Evolutionary conservation across 371 early-diverging fungal genomes (phyloP), one percentile per base, ranked within the genome.

Genomic region (Actinomortierella ambigua): DNA sequence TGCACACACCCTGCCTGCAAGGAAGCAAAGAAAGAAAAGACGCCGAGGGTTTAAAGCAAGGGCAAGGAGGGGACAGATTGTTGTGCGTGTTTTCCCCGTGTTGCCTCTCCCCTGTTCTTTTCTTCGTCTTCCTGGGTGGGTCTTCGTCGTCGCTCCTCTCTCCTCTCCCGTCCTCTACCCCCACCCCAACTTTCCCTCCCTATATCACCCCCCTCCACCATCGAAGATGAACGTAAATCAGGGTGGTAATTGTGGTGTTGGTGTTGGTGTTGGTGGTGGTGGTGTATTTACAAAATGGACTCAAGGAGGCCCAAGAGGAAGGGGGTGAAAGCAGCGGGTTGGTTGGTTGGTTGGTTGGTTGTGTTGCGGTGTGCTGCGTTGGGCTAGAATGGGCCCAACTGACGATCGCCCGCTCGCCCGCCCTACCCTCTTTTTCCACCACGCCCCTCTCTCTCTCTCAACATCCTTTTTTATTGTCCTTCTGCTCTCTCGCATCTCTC

Each of bases 1-100:
- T 51, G 24, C 8, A 23, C 29, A 20, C 15, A 20, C 52, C 44
- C 52, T 56, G 50, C 41, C 43, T 57, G 15, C 23, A n/a, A 17
- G 39, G 11, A 22, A 57, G 28, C 27, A 28, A 53, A n/a, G n/a
- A n/a, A n/a, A n/a, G n/a, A n/a, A n/a, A n/a, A n/a, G 11, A 29
- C n/a, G 44, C 26, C 29, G 18, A 49, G 18, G 49, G 23, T 23
- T 49, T 20, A 9, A 4, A 23, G 26, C 49, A 48, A 24, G 48
- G 22, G 48, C 18, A 22, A 48, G 22, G 48, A 48, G 48, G 22
- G 22, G 24, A 8, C 11, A 48, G 24, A 26, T 26, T 51, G 44
- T 23, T 41, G 23, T 48, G 17, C 18, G 46, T 41, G n/a, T 54
- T 46, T 17, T 50, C 42, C 24, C 53, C 28, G 39, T 34, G 34